Percentiles rank a stretch among this genome's conserved stretches.
Conservation (phyloP, 345 rosid genomes). For the Melaleuca quinquenervia region DNA sequence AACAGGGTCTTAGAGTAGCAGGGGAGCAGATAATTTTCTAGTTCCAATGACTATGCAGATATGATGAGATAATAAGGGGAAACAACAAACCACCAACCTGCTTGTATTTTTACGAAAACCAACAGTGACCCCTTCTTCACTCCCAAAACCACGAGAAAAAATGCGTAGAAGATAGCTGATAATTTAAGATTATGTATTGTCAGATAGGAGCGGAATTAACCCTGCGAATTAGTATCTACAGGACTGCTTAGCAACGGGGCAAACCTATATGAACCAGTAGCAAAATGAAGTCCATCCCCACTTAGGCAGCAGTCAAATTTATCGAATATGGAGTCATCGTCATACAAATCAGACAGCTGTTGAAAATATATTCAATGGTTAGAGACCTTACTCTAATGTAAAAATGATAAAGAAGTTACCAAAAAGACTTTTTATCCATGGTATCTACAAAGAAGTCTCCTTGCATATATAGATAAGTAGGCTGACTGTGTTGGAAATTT, state of each 20-base stretch:
- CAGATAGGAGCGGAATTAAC: not conserved
- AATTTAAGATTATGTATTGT: conserved; percentile 1
- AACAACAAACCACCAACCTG: conserved; percentile 20
- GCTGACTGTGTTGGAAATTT: not conserved
- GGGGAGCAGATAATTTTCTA: not conserved
- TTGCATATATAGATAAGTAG: not conserved
- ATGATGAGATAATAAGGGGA: not conserved
- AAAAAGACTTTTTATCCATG: not conserved
- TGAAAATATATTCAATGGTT: not conserved
- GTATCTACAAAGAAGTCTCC: not conserved
- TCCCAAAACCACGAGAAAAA: conserved; percentile 35
- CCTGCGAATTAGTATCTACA: not conserved
- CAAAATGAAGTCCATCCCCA: conserved; percentile 47
- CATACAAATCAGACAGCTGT: conserved; percentile 57
- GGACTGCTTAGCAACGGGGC: not conserved
- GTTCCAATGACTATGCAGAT: not conserved
- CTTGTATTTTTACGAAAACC: conserved; percentile 36
- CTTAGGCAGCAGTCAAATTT: conserved; percentile 61
- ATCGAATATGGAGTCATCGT: conserved; percentile 54
- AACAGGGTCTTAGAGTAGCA: not conserved
- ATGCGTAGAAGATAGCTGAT: conserved; percentile 42
- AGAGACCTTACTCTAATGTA: not conserved
- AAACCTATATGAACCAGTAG: conserved; percentile 70
- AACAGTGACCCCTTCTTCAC: conserved; percentile 30
- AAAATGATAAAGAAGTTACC: not conserved